Conservation (phyloP, 495 filamentous ascomycete genomes). For the Lophiostoma macrostomum region DNA sequence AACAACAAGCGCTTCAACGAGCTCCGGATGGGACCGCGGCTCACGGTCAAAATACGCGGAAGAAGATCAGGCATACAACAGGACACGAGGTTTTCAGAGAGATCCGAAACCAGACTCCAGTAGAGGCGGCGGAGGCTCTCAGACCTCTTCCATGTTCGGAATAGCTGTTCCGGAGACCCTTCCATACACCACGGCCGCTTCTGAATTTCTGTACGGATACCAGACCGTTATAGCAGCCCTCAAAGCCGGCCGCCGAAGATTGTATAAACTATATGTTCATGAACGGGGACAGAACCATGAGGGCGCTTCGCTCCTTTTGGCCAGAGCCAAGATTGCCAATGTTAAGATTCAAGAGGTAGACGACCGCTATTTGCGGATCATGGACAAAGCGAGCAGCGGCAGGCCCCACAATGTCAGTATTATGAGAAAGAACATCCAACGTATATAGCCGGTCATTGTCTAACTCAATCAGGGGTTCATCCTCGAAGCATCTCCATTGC, state of each 20-base stretch:
- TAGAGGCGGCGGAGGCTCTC: too few species aligned
- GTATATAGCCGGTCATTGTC: background rate
- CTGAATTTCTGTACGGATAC: conserved; percentile 86
- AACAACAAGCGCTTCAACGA: too few species aligned
- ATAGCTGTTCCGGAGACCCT: conserved; percentile 39
- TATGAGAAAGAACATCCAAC: too few species aligned
- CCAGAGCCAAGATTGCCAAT: conserved; percentile 48
- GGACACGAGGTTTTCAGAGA: too few species aligned
- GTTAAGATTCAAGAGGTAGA: conserved; percentile 53
- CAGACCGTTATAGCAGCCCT: conserved; percentile 81
- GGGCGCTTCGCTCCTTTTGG: conserved; percentile 47
- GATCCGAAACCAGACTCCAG: too few species aligned
- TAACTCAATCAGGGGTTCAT: conserved; percentile 59
- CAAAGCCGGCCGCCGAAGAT: conserved; percentile 59
- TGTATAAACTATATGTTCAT: conserved; percentile 85
- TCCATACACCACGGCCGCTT: conserved; percentile 79
- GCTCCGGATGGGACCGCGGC: background rate
- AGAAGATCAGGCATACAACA: too few species aligned
- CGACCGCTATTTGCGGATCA: conserved; percentile 55
- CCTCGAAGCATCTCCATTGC: conserved; percentile 81
- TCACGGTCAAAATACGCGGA: background rate
- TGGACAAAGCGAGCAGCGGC: conserved; percentile 80
- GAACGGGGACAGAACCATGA: conserved; percentile 33
- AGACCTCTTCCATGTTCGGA: too few species aligned
- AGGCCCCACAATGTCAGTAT: conserved; percentile 73